phyloP scores from a whole-genome alignment of 768 basidiomycete genomes.

The Suillus lakei region DNA sequence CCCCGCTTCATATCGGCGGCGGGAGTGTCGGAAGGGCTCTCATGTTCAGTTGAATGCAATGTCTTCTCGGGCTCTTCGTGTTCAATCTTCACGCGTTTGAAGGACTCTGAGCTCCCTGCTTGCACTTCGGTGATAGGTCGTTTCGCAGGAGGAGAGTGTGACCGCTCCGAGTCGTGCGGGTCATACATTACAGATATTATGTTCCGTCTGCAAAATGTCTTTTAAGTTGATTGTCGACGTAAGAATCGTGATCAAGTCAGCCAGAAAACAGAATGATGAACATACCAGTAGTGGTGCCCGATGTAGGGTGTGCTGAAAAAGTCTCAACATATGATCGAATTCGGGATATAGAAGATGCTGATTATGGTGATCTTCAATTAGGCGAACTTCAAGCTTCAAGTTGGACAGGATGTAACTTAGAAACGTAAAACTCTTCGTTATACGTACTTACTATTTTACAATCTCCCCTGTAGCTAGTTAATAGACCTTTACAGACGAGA shows the following conservation, averaged over 20 bases:
- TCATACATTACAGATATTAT: conserved; percentile 9
- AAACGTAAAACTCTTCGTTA: neutral
- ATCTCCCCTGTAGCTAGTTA: neutral
- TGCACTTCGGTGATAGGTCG: conserved; percentile 9
- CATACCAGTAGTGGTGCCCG: conserved; percentile 8
- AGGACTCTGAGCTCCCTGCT: conserved; percentile 4
- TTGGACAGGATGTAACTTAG: no score
- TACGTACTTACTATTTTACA: neutral
- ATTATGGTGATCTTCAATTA: neutral
- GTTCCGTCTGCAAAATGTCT: neutral
- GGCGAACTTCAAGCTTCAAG: no score
- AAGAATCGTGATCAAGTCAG: neutral
- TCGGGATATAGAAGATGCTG: neutral
- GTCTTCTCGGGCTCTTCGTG: conserved; percentile 6
- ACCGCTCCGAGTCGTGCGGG: conserved; percentile 6
- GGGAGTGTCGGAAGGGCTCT: neutral
- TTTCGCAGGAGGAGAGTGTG: conserved; percentile 15
- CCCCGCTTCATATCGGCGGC: conserved; percentile 9
- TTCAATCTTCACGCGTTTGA: conserved; percentile 21
- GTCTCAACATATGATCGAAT: conserved; percentile 16
- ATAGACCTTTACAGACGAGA: neutral
- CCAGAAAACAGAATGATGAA: neutral
- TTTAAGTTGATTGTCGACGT: neutral
- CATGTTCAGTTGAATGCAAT: neutral
- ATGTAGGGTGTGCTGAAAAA: conserved; percentile 6